These are phyloP conservation scores for Psophocarpus tetragonolobus DNA, from an alignment of 306 rosid species.

Conservation along the genomic window DNA sequence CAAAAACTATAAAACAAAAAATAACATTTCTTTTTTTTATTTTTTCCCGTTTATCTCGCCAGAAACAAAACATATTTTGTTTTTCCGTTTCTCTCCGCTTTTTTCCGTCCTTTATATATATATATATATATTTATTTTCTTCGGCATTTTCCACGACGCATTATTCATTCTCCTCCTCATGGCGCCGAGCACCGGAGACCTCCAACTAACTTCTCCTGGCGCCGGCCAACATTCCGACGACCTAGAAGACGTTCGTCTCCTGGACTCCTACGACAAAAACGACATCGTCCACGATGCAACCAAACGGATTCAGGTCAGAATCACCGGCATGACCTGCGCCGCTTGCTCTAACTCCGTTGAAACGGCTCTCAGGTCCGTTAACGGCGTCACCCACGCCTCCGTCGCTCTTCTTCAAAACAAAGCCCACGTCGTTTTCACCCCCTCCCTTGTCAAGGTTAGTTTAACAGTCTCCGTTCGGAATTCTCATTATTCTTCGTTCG, in stretches of 20 bases:
- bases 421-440: conserved; percentile 75
- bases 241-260: conserved; percentile 72
- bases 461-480: background rate
- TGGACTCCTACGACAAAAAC: conserved; percentile 57
- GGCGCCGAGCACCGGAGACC: conserved; percentile 40
- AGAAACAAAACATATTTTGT: background rate
- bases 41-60: background rate
- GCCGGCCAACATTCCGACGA: conserved; percentile 40
- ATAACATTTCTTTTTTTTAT: background rate
- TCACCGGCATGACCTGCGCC: conserved; percentile 89
- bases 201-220: conserved; percentile 43
- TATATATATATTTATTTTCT: conserved; percentile 1
- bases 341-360: conserved; percentile 92
- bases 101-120: conserved; percentile 11
- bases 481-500: background rate
- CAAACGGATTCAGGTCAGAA: conserved; percentile 64
- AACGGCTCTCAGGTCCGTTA: conserved; percentile 56
- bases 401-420: conserved; percentile 86
- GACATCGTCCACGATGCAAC: conserved; percentile 40
- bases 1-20: background rate
- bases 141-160: conserved; percentile 15
- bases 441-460: conserved; percentile 67
- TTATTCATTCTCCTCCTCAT: conserved; percentile 2
- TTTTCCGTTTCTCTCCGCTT: background rate
- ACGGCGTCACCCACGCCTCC: conserved; percentile 69